Conservation (phyloP, 768 basidiomycete species). For the Termitomyces sp. region DNA sequence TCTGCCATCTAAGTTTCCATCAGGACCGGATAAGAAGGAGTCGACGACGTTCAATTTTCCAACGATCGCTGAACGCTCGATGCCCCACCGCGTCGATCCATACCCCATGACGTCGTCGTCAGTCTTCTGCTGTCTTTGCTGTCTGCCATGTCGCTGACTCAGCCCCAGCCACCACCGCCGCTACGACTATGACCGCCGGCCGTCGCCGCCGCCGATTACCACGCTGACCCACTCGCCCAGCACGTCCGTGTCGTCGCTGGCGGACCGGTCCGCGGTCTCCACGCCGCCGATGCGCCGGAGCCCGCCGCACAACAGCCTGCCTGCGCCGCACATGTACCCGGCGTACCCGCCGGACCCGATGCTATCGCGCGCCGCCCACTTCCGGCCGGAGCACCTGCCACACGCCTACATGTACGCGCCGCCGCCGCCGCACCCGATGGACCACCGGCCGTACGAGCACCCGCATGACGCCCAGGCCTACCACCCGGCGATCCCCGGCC, state of each 20-base stretch:
- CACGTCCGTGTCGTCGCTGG: constrained; percentile 51
- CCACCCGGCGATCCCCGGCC: constrained; percentile 4
- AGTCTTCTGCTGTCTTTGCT: background rate
- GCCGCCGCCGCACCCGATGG: constrained; percentile 18
- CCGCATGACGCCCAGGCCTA: constrained; percentile 12
- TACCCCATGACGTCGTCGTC: constrained; percentile 25
- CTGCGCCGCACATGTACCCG: constrained; percentile 26
- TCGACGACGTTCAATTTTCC: constrained; percentile 7
- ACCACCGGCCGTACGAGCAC: constrained; percentile 21
- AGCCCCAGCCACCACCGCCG: constrained; percentile 24
- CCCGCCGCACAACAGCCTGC: constrained; percentile 24
- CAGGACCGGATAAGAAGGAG: constrained; percentile 17
- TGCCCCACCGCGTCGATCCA: constrained; percentile 47
- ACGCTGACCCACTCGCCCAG: constrained; percentile 57
- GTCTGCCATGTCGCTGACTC: constrained; percentile 9
- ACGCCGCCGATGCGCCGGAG: constrained; percentile 49
- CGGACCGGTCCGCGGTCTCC: constrained; percentile 49
- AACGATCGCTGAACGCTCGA: constrained; percentile 21
- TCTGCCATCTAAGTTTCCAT: constrained; percentile 26
- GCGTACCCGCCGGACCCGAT: constrained; percentile 30
- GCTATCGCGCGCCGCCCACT: constrained; percentile 20
- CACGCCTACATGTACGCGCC: constrained; percentile 30
- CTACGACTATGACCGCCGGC: constrained; percentile 31
- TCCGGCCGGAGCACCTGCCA: constrained; percentile 19
- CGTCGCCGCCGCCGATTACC: constrained; percentile 33